These are phyloP conservation scores for Phialocephala sp. DNA, from an alignment of 2,329 filamentous ascomycete genomes.

Conservation along the genomic window DNA sequence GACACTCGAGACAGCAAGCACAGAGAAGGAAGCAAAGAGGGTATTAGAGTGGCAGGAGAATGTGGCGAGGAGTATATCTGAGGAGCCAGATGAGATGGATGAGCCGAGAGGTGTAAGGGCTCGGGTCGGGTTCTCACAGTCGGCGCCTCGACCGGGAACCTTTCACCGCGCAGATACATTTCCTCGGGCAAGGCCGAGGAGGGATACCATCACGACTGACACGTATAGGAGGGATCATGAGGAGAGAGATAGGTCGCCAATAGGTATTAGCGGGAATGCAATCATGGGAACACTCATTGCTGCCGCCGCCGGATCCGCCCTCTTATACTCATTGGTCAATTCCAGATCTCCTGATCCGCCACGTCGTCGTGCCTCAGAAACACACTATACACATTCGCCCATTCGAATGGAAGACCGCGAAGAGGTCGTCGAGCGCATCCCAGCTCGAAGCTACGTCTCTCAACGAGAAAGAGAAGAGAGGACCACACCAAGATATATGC, in stretches of 20 bases:
- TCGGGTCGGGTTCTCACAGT: background rate
- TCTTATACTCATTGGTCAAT: conserved; percentile 76
- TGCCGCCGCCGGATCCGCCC: conserved; percentile 76
- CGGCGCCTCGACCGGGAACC: background rate
- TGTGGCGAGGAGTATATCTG: conserved; percentile 42
- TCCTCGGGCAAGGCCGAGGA: conserved; percentile 9
- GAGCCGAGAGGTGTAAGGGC: background rate
- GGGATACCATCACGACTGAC: conserved; percentile 8
- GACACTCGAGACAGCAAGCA: conserved; percentile 36
- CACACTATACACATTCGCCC: conserved; percentile 24
- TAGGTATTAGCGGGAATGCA: conserved; percentile 60
- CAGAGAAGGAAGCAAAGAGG: conserved; percentile 40
- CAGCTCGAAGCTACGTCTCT: conserved; percentile 24
- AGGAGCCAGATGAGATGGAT: background rate
- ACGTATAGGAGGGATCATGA: background rate
- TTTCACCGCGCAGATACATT: conserved; percentile 3
- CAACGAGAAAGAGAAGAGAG: conserved; percentile 20
- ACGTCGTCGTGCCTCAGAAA: conserved; percentile 14
- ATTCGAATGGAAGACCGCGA: conserved; percentile 22
- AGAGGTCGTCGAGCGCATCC: conserved; percentile 25
- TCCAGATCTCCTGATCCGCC: conserved; percentile 48
- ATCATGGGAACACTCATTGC: conserved; percentile 79
- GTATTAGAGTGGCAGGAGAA: conserved; percentile 53
- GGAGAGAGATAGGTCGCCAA: background rate
- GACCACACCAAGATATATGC: conserved; percentile 25